Evolutionary conservation across 768 basidiomycete genomes (phyloP).

Genomic region (Russula sp.): DNA sequence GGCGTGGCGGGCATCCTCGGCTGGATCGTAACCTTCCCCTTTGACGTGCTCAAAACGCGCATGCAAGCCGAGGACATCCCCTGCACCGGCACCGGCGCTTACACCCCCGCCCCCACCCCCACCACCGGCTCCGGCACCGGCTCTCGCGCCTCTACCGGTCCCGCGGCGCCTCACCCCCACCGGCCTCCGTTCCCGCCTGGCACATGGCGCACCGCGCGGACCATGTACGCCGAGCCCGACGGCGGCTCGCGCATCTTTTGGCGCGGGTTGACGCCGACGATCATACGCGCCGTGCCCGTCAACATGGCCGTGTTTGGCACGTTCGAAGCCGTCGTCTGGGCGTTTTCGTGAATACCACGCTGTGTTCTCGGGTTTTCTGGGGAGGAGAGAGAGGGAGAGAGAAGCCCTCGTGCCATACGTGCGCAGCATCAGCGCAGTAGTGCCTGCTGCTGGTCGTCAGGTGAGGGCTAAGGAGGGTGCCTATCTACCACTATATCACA

Average conservation of each 20-base stretch:
- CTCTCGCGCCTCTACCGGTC: neutral
- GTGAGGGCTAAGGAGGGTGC: too few relatives aligned
- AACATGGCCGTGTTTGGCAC: slow-evolving; percentile 78
- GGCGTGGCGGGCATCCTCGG: slow-evolving; percentile 71
- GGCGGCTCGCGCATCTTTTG: slow-evolving; percentile 63
- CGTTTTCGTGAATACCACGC: slow-evolving; percentile 26
- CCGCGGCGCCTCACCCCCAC: neutral
- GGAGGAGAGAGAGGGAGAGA: too few relatives aligned
- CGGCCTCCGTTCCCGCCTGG: slow-evolving; percentile 24
- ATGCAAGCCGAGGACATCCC: slow-evolving; percentile 49
- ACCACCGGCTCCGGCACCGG: too few relatives aligned
- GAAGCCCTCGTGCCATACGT: too few relatives aligned
- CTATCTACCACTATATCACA: too few relatives aligned
- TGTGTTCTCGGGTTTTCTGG: too few relatives aligned
- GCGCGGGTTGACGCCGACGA: slow-evolving; percentile 69
- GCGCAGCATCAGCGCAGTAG: too few relatives aligned
- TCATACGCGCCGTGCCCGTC: slow-evolving; percentile 81
- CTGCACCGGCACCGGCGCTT: slow-evolving; percentile 2
- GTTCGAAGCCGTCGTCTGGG: slow-evolving; percentile 55
- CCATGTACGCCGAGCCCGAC: slow-evolving; percentile 55
- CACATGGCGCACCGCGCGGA: slow-evolving; percentile 53
- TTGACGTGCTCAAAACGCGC: slow-evolving; percentile 88
- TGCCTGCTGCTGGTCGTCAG: too few relatives aligned
- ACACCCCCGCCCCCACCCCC: too few relatives aligned
- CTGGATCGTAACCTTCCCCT: slow-evolving; percentile 79